Base-by-base conservation (phyloP, 306 rosid species). In the Arachis hypogaea region DNA sequence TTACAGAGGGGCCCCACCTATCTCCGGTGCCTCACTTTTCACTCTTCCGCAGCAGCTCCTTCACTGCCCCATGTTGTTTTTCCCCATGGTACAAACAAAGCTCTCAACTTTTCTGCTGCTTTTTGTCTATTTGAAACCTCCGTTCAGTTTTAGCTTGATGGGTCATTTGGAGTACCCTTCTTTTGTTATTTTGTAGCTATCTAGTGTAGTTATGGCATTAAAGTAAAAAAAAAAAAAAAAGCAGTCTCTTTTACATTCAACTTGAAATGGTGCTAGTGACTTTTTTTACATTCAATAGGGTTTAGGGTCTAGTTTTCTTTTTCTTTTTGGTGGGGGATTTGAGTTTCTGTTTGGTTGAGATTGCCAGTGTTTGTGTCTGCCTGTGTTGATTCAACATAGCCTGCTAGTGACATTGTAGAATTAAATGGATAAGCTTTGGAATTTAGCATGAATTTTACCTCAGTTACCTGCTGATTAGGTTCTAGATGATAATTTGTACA, bases 1-100 rank as follows among this genome's bases (percentile, higher is more conserved):
- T 7, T 73, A 5, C 44, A 73, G 14, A 76, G 67, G 59, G 76
- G 63, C 40, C 74, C 77, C 73, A 66, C 81, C 66, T 60, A 55
- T 62, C 80, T 82, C 29, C 83, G 78, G 49, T 80, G 82, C 54
- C 76, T 85, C 16, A 12, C 83, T n/a, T 22, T 83, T 74, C 78
- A 52, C 63, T 81, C 73, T 36, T 68, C 82, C 11, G 11, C 71
- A 64, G 58, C 4, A 33, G 38, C 81, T 2, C 42, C 81, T 11
- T 82, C 87, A 14, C 65, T 66, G 11, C 68, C 81, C 10, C 54
- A 78, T 29, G 57, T 66, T 52, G 45, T 69, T 47, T 2, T 33
- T 33, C 7, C 83, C 43, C 4, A 59, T 3, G 96, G 93, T 92
- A 82, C 16, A 9, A 29, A 64, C 5, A 33, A 33, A 2, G 4